Conservation (phyloP, 2,329 filamentous ascomycete species). For the Colletotrichum magnum region DNA sequence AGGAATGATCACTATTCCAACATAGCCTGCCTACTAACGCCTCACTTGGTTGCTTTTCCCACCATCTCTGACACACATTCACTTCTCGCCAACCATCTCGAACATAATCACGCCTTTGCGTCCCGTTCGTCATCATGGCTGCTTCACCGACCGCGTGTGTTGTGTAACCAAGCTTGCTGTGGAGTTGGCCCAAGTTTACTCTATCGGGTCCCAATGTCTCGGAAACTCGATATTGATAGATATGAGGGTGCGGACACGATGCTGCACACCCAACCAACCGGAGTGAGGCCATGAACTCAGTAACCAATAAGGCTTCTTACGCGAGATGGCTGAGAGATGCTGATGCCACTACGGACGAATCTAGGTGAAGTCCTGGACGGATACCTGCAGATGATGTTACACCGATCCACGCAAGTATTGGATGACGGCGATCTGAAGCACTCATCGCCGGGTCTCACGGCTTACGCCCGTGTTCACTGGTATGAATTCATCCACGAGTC, state of each 20-base stretch:
- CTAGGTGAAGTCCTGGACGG: slow-evolving; percentile 22
- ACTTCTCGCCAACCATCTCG: slow-evolving; percentile 36
- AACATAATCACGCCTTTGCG: slow-evolving; percentile 11
- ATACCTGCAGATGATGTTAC: slow-evolving; percentile 19
- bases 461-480: neutral
- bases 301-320: neutral
- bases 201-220: slow-evolving; percentile 37
- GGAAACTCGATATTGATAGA: slow-evolving; percentile 30
- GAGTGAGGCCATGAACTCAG: neutral
- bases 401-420: slow-evolving; percentile 34
- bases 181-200: slow-evolving; percentile 9
- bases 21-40: slow-evolving; percentile 36
- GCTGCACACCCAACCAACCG: neutral
- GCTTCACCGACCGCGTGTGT: neutral
- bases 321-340: neutral
- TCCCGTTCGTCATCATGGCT: neutral
- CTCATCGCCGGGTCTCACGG: slow-evolving; percentile 6
- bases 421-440: slow-evolving; percentile 19
- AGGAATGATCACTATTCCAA: slow-evolving; percentile 32
- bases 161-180: slow-evolving; percentile 20
- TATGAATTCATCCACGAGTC: slow-evolving; percentile 30
- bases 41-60: slow-evolving; percentile 38
- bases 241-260: neutral
- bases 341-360: neutral
- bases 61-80: slow-evolving; percentile 17